phyloP scores from a whole-genome alignment of 2,329 filamentous ascomycete species.

The Penicillium paneum region DNA sequence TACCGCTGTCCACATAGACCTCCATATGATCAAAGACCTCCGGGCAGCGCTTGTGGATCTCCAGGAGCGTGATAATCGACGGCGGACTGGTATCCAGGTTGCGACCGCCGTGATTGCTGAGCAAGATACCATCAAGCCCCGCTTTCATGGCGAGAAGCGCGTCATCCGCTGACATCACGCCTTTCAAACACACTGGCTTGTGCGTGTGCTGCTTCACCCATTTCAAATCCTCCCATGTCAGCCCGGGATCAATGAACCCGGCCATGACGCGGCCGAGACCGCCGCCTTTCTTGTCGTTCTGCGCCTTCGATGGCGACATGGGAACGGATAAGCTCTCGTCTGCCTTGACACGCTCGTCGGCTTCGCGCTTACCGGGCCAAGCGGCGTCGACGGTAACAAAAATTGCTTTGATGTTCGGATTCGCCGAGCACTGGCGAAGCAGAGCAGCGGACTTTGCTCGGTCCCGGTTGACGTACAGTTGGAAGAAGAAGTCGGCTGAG shows the following conservation, averaged over 20 bases:
- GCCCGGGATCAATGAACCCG: slow-evolving; percentile 50
- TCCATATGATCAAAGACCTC: slow-evolving; percentile 51
- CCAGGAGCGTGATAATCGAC: slow-evolving; percentile 51
- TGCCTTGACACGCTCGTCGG: slow-evolving; percentile 54
- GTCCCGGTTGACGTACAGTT: slow-evolving; percentile 55
- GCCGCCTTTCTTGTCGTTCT: slow-evolving; percentile 53
- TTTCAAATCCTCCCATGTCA: slow-evolving; percentile 53
- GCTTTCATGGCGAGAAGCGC: slow-evolving; percentile 50
- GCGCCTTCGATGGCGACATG: slow-evolving; percentile 45
- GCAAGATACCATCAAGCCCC: slow-evolving; percentile 53
- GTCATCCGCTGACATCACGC: slow-evolving; percentile 56
- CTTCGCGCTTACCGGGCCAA: slow-evolving; percentile 55
- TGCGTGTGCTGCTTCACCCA: slow-evolving; percentile 51
- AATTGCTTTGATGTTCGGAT: slow-evolving; percentile 45
- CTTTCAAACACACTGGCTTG: slow-evolving; percentile 57
- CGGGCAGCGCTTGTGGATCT: slow-evolving; percentile 51
- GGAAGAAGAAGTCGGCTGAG: slow-evolving; percentile 50
- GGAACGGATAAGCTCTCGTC: slow-evolving; percentile 44
- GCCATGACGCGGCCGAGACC: slow-evolving; percentile 54
- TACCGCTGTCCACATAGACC: slow-evolving; percentile 54
- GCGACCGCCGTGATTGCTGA: slow-evolving; percentile 59
- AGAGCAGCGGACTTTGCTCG: slow-evolving; percentile 49
- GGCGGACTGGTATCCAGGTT: slow-evolving; percentile 53
- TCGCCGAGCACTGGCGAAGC: slow-evolving; percentile 42
- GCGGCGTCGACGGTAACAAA: slow-evolving; percentile 57